Percentiles rank a stretch among this genome's conserved stretches.
Conservation (phyloP, 306 rosid species). For the Senna siamea region DNA sequence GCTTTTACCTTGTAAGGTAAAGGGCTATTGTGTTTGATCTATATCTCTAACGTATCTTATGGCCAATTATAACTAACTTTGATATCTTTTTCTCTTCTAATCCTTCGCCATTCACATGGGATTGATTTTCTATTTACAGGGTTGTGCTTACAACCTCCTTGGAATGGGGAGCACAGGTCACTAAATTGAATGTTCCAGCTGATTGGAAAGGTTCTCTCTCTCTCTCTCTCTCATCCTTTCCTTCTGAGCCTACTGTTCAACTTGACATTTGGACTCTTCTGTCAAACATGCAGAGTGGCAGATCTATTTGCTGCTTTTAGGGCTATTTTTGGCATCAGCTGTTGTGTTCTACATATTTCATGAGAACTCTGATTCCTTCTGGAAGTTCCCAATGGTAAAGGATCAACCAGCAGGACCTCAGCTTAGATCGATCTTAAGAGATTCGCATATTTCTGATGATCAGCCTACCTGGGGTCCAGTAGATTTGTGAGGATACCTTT, state of each 20-base stretch:
- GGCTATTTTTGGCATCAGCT: conserved; percentile 73
- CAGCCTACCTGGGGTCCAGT: conserved; percentile 57
- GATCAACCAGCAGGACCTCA: conserved; percentile 63
- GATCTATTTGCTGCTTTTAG: conserved; percentile 77
- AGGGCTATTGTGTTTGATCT: background rate
- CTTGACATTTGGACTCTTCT: conserved; percentile 33
- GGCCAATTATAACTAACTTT: too few species aligned
- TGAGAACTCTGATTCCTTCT: conserved; percentile 84
- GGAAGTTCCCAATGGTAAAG: conserved; percentile 76
- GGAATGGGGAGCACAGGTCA: conserved; percentile 90
- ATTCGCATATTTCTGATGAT: conserved; percentile 61
- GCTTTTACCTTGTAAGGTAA: background rate
- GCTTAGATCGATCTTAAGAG: conserved; percentile 48
- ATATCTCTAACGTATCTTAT: background rate
- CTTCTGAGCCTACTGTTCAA: background rate
- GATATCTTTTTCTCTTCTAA: background rate
- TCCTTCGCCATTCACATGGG: conserved; percentile 27
- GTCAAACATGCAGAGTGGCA: conserved; percentile 89
- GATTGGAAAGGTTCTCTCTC: conserved; percentile 89
- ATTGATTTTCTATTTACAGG: conserved; percentile 47
- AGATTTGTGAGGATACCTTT: conserved; percentile 64
- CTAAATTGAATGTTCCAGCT: conserved; percentile 84
- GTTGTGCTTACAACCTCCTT: conserved; percentile 70
- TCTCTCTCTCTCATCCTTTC: background rate
- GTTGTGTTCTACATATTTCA: conserved; percentile 76